Percentiles rank a stretch among this genome's conserved stretches.
Conservation (phyloP, 2,329 filamentous ascomycete species). For the Trichoderma endophyticum region DNA sequence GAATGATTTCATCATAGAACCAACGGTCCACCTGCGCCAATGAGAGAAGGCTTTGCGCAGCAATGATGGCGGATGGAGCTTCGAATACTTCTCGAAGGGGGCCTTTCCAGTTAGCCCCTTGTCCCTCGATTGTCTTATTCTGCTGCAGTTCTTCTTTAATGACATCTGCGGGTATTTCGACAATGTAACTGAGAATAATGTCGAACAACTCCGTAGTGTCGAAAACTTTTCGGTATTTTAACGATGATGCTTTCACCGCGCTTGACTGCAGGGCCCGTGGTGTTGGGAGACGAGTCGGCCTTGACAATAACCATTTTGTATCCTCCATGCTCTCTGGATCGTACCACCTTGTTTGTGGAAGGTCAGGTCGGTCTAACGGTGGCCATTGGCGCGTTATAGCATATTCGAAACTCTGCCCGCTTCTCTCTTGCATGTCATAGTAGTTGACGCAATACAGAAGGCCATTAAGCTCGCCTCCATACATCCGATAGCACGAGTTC, state of each 20-base stretch:
- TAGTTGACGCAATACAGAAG: slow-evolving; percentile 1
- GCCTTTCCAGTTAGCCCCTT: too few species aligned
- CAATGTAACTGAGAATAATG: background rate
- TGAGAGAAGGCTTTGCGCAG: background rate
- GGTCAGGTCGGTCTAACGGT: background rate
- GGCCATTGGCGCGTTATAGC: background rate
- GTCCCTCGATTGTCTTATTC: background rate
- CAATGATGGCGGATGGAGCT: background rate
- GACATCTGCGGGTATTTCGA: background rate
- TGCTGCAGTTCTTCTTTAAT: background rate
- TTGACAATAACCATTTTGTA: background rate
- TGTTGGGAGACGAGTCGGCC: background rate
- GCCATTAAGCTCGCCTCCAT: background rate
- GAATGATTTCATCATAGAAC: background rate
- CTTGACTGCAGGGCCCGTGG: background rate
- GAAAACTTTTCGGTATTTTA: background rate
- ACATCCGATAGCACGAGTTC: background rate
- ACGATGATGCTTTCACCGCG: background rate
- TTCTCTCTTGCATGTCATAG: background rate
- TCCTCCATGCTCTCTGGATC: slow-evolving; percentile 9
- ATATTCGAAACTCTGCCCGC: background rate
- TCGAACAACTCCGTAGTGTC: background rate
- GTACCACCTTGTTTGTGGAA: background rate
- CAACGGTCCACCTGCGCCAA: background rate
- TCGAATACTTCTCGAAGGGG: background rate